These are phyloP conservation scores for Cadophora sp. DNA, from an alignment of 2,329 filamentous ascomycete species.

Conservation along the genomic window DNA sequence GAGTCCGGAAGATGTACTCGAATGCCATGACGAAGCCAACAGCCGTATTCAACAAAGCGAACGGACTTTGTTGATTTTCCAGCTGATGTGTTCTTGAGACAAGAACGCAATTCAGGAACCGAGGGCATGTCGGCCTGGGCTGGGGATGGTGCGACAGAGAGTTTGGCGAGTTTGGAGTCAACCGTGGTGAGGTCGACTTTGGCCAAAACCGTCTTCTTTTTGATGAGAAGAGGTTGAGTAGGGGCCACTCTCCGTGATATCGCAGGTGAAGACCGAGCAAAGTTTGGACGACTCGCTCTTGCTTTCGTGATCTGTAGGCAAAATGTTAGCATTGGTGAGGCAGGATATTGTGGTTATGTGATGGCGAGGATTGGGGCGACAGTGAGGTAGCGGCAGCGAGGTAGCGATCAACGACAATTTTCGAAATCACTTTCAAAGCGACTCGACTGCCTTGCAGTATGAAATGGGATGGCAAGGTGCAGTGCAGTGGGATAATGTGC, in stretches of 20 bases:
- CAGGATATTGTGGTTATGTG: no score
- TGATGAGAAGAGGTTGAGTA: slow-evolving; percentile 24
- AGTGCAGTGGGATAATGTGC: neutral
- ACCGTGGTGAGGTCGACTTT: slow-evolving; percentile 20
- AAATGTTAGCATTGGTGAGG: no score
- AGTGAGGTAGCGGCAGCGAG: no score
- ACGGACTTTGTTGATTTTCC: slow-evolving; percentile 5
- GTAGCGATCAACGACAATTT: no score
- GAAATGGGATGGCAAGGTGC: no score
- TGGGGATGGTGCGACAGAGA: slow-evolving; percentile 17
- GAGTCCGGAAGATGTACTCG: slow-evolving; percentile 13
- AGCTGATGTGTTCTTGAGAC: no score
- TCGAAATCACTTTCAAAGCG: no score
- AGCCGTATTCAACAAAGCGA: slow-evolving; percentile 17
- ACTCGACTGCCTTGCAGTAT: no score
- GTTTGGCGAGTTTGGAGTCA: slow-evolving; percentile 10
- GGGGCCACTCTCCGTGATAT: slow-evolving; percentile 18
- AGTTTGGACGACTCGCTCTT: no score
- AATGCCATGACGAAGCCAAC: slow-evolving; percentile 18
- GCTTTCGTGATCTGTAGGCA: no score
- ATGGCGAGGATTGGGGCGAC: no score
- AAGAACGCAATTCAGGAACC: slow-evolving; percentile 1
- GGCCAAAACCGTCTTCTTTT: slow-evolving; percentile 16
- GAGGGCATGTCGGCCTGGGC: slow-evolving; percentile 9
- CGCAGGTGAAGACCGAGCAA: no score